phyloP scores from a whole-genome alignment of 768 basidiomycete genomes.

The Chlorophyllum brunneum region DNA sequence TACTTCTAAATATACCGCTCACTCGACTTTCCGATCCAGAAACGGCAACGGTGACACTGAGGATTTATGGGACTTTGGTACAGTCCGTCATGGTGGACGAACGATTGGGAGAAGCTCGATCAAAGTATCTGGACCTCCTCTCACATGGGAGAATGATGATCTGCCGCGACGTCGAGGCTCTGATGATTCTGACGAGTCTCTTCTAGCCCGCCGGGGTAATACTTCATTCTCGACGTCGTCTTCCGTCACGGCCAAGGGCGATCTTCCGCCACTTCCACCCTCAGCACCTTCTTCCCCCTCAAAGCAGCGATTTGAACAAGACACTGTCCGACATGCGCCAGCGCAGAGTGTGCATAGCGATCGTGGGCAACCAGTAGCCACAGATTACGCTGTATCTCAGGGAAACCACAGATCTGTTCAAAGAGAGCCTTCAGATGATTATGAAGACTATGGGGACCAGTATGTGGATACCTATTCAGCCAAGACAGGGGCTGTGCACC shows the following conservation, averaged over 20 bases:
- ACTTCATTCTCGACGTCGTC: constrained; percentile 30
- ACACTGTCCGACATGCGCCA: constrained; percentile 63
- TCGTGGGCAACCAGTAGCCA: constrained; percentile 4
- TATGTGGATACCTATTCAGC: constrained; percentile 47
- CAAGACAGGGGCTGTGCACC: constrained; percentile 41
- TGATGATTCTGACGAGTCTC: constrained; percentile 32
- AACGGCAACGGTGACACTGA: constrained; percentile 58
- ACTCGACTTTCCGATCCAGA: constrained; percentile 27
- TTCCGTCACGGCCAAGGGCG: constrained; percentile 49
- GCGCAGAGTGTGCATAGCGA: constrained; percentile 16
- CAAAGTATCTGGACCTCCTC: constrained; percentile 59
- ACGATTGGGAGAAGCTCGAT: constrained; percentile 71
- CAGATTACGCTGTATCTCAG: constrained; percentile 19
- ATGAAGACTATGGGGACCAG: constrained; percentile 61
- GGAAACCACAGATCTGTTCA: constrained; percentile 28
- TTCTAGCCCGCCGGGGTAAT: constrained; percentile 28
- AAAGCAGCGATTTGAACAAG: constrained; percentile 46
- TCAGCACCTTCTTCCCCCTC: constrained; percentile 18
- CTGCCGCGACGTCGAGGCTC: constrained; percentile 32
- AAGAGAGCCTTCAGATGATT: constrained; percentile 58
- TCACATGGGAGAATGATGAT: constrained; percentile 80
- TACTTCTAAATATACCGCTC: constrained; percentile 3
- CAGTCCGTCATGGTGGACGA: constrained; percentile 72
- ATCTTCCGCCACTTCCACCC: constrained; percentile 57
- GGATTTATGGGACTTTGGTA: constrained; percentile 97